Percentiles rank a stretch among this genome's conserved stretches.
Evolutionary conservation across 768 basidiomycete species (phyloP).

Genomic region (Crassisporium funariophilum): DNA sequence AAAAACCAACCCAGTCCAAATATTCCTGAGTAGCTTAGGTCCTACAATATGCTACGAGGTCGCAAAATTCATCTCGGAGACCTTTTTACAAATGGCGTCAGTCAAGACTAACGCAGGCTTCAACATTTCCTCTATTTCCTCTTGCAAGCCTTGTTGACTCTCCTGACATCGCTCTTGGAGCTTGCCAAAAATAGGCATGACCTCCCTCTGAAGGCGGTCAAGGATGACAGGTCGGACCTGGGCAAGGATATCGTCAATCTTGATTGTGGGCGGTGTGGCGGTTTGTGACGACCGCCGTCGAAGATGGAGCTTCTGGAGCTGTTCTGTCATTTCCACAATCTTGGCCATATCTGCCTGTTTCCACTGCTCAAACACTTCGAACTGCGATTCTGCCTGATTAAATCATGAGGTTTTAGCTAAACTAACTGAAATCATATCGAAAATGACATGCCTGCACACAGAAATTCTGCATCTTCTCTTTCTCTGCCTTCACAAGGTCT

Average conservation of each 20-base stretch:
- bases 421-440: background rate
- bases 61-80: conserved; percentile 5
- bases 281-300: conserved; percentile 15
- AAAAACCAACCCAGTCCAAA: no score
- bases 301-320: conserved; percentile 25
- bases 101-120: conserved; percentile 34
- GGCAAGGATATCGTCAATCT: conserved; percentile 19
- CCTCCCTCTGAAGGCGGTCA: conserved; percentile 24
- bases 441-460: conserved; percentile 19
- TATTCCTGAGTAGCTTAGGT: no score
- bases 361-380: conserved; percentile 20
- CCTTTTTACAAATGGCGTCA: conserved; percentile 29
- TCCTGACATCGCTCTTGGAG: conserved; percentile 24
- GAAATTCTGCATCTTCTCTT: conserved; percentile 40
- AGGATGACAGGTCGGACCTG: conserved; percentile 20
- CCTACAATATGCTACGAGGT: no score
- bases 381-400: conserved; percentile 15
- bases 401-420: background rate
- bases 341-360: conserved; percentile 19
- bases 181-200: conserved; percentile 25
- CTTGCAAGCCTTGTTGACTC: conserved; percentile 23
- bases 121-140: conserved; percentile 29
- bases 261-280: conserved; percentile 8
- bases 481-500: conserved; percentile 37
- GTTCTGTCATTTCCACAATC: conserved; percentile 25